Percentiles rank a stretch among this genome's conserved stretches.
These are phyloP conservation scores for Pisolithus tinctorius DNA, from an alignment of 768 basidiomycete species.

Conservation along the genomic window DNA sequence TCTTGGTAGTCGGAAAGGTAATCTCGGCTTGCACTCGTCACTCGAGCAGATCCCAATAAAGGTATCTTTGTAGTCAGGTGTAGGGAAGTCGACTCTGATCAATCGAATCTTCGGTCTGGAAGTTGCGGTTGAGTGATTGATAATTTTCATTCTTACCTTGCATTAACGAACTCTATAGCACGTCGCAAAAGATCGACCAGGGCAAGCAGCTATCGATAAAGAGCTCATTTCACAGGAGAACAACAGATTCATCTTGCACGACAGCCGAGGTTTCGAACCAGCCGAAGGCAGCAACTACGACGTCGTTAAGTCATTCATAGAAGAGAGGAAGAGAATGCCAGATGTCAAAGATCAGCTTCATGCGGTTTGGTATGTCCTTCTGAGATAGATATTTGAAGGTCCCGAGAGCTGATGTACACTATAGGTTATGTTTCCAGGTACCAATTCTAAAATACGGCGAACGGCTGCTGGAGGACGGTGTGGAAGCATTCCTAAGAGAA, in stretches of 20 bases:
- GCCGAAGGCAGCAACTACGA: conserved; percentile 4
- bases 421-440: neutral
- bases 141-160: neutral
- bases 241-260: conserved; percentile 8
- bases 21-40: neutral
- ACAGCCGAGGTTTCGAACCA: conserved; percentile 13
- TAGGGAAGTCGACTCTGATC: conserved; percentile 5
- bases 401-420: neutral
- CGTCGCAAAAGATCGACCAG: neutral
- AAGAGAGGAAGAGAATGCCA: neutral
- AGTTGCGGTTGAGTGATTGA: neutral
- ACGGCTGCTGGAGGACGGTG: conserved; percentile 3
- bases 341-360: conserved; percentile 8
- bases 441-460: neutral
- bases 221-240: conserved; percentile 9
- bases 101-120: neutral
- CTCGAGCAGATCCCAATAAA: neutral
- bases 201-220: conserved; percentile 3
- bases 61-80: neutral
- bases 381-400: neutral
- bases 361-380: conserved; percentile 8
- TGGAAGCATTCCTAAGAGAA: neutral
- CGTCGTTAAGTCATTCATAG: conserved; percentile 8
- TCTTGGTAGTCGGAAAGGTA: neutral
- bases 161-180: neutral